A percentile compares a stretch with the other conserved stretches of the same genome.
Conservation (phyloP, 1,284 basidiomycete species). For the Puccinia horiana region DNA sequence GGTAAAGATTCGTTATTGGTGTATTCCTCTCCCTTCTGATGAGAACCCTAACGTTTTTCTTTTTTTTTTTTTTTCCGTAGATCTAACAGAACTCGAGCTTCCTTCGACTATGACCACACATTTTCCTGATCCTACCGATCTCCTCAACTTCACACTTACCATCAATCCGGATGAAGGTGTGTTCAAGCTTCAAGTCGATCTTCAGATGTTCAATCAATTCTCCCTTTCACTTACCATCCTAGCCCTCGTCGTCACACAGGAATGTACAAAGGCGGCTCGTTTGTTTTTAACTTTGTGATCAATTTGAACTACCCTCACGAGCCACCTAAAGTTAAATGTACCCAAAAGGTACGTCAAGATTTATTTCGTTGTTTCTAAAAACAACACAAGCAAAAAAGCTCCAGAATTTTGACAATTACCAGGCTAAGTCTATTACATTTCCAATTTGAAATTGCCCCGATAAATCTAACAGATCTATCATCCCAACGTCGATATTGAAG, state of each 20-base stretch:
- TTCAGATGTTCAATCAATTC: neutral
- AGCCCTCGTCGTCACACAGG: slow-evolving; percentile 64
- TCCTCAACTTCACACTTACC: slow-evolving; percentile 91
- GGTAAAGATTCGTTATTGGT: slow-evolving; percentile 65
- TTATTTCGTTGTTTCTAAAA: slow-evolving; percentile 3
- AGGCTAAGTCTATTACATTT: neutral
- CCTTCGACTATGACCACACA: slow-evolving; percentile 93
- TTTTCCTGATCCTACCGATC: slow-evolving; percentile 86
- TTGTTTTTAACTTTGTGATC: slow-evolving; percentile 91
- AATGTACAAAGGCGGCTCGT: slow-evolving; percentile 94
- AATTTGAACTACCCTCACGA: slow-evolving; percentile 99
- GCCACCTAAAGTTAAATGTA: slow-evolving; percentile 97
- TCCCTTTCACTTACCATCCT: neutral
- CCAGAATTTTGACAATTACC: neutral
- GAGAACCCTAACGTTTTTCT: slow-evolving; percentile 2
- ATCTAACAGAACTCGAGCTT: slow-evolving; percentile 93
- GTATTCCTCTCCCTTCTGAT: neutral
- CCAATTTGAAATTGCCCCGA: slow-evolving; percentile 36
- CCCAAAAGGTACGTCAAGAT: slow-evolving; percentile 71
- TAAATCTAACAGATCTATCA: slow-evolving; percentile 81
- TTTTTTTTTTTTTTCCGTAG: slow-evolving; percentile 61
- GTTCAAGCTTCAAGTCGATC: slow-evolving; percentile 30
- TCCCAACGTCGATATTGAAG: slow-evolving; percentile 95
- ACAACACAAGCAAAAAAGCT: neutral
- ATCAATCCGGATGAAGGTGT: slow-evolving; percentile 95